Evolutionary conservation across 495 filamentous ascomycete species (phyloP).

Genomic region (Aspergillus biplanus): DNA sequence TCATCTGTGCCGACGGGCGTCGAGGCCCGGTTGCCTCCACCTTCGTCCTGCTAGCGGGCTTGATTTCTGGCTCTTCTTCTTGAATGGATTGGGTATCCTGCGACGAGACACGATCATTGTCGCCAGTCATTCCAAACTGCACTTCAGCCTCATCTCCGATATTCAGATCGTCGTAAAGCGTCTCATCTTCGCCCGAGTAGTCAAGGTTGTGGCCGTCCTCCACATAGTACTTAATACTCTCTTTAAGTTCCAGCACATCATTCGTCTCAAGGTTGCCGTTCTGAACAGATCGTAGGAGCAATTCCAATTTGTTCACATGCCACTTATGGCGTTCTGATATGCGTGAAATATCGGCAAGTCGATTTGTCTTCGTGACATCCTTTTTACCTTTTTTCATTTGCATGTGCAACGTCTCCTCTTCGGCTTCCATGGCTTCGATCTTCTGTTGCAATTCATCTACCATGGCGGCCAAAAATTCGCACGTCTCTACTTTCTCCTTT

Average conservation of each 20-base stretch:
- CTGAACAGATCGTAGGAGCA: conserved; percentile 85
- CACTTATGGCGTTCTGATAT: conserved; percentile 93
- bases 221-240: conserved; percentile 93
- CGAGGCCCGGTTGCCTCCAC: conserved; percentile 54
- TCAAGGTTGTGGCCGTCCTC: conserved; percentile 86
- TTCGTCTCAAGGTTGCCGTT: conserved; percentile 88
- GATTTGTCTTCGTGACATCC: conserved; percentile 78
- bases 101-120: conserved; percentile 86
- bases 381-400: conserved; percentile 94
- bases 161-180: conserved; percentile 93
- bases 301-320: conserved; percentile 90
- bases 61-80: conserved; percentile 73
- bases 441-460: conserved; percentile 94
- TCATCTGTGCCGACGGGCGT: conserved; percentile 87
- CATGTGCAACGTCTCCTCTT: conserved; percentile 82
- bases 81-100: conserved; percentile 94
- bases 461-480: conserved; percentile 81
- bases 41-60: conserved; percentile 50
- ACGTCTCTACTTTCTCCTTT: conserved; percentile 83
- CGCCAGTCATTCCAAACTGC: conserved; percentile 76
- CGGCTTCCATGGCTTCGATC: conserved; percentile 90
- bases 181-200: conserved; percentile 83
- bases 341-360: conserved; percentile 81
- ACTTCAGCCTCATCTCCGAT: conserved; percentile 86
- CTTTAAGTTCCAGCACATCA: conserved; percentile 83